phyloP scores from a whole-genome alignment of 441 rosid genomes.

The Populus hybrid region DNA sequence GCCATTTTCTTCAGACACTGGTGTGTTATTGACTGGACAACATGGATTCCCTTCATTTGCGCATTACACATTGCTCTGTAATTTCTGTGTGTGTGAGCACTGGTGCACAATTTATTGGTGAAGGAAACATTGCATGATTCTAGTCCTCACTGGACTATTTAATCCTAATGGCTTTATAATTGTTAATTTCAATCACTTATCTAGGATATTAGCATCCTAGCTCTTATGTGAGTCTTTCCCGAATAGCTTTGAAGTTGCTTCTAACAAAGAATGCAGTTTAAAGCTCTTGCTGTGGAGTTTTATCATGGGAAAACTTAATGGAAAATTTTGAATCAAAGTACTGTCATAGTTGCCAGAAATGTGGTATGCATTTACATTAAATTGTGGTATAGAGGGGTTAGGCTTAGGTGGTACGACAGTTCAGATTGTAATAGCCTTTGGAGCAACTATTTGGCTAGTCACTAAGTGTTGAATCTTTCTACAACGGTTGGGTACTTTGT shows the following conservation, averaged over 20 bases:
- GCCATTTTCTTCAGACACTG: constrained; percentile 72
- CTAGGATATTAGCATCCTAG: neutral
- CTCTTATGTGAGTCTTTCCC: neutral
- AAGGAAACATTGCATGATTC: neutral
- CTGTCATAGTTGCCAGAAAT: neutral
- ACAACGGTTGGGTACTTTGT: neutral
- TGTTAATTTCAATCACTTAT: neutral
- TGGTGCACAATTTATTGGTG: neutral
- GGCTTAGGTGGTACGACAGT: neutral
- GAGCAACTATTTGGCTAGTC: neutral
- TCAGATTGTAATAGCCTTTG: neutral
- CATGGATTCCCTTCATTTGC: constrained; percentile 8
- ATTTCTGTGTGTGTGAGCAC: neutral
- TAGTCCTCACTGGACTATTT: neutral
- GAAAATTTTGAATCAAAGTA: neutral
- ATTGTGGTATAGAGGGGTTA: neutral
- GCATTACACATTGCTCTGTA: neutral
- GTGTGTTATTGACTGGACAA: constrained; percentile 32
- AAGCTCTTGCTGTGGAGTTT: neutral
- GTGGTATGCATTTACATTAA: neutral
- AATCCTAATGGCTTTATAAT: neutral
- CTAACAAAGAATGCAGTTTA: neutral
- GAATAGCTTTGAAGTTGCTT: neutral
- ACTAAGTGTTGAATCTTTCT: neutral
- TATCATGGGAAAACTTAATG: neutral